Evolutionary conservation across 2,329 filamentous ascomycete genomes (phyloP).

Genomic region (Curvularia sp.): DNA sequence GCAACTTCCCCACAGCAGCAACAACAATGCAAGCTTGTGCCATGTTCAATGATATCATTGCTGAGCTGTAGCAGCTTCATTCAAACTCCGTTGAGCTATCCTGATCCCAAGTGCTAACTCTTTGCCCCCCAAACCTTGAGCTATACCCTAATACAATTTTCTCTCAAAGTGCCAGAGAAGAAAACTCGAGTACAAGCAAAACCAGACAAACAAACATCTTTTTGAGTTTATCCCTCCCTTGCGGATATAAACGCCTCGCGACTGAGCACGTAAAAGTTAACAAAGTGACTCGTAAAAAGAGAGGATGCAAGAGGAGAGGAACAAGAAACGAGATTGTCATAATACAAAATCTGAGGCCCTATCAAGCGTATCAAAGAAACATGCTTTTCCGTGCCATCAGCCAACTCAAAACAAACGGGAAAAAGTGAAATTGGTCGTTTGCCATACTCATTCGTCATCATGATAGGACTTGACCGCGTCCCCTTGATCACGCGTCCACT

Average conservation of each 20-base stretch:
- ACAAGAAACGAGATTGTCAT: constrained; percentile 40
- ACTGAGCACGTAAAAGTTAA: constrained; percentile 30
- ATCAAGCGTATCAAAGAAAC: constrained; percentile 34
- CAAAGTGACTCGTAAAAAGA: constrained; percentile 36
- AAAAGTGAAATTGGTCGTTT: constrained; percentile 33
- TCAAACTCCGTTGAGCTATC: constrained; percentile 15
- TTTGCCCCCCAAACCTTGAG: constrained; percentile 14
- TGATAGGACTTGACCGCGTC: constrained; percentile 38
- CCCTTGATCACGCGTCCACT: constrained; percentile 13
- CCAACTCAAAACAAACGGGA: constrained; percentile 28
- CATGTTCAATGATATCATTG: constrained; percentile 24
- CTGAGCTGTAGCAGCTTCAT: constrained; percentile 18
- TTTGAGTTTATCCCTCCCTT: constrained; percentile 36
- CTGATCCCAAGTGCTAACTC: constrained; percentile 14
- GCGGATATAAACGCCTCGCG: constrained; percentile 38
- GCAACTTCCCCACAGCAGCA: neutral
- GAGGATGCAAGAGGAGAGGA: constrained; percentile 44
- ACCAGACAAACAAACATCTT: constrained; percentile 27
- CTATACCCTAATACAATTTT: constrained; percentile 28
- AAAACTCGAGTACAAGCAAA: constrained; percentile 24
- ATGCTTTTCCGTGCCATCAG: constrained; percentile 39
- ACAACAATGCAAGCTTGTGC: neutral
- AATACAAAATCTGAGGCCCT: constrained; percentile 43
- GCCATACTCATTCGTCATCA: constrained; percentile 30
- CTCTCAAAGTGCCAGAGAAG: constrained; percentile 17